Base-by-base conservation (phyloP, 306 rosid species). In the Calophaca sinica region DNA sequence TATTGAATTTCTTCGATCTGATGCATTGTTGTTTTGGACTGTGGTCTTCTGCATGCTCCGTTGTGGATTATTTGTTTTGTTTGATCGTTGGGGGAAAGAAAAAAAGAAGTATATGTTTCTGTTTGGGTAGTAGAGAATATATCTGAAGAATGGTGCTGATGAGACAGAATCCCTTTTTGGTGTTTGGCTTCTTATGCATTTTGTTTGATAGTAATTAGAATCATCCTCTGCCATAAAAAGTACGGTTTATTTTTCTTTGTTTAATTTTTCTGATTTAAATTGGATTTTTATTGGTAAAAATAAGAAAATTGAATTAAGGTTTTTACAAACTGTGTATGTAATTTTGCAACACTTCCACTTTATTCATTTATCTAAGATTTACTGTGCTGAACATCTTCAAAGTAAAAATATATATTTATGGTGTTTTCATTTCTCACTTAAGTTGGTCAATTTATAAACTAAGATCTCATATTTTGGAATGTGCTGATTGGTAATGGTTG, bases 1-100 rank as follows among this genome's bases (percentile, higher is more conserved):
- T 15, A 62, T 32, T 78, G n/a, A 20, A 20, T 63, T 80, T 73
- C 50, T 61, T 50, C 32, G 80, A 75, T 84, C 82, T 68, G 75
- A 64, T 62, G 12, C 26, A 13, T 79, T 63, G 31, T 60, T 58
- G 1, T 80, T 83, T 64, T 10, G 1, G 1, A 7, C 65, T 36
- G 33, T 59, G 39, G 36, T 46, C 48, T 73, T 3, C 15, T 51
- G 10, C 33, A n/a, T 26, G 26, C 58, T 66, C 54, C 61, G 53
- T 33, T 68, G 65, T 46, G 50, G 48, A 33, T 14, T 33, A 13
- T 35, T 72, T 65, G 52, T 35, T 42, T 9, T 31, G 45, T 64
- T 68, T 31, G 60, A 70, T 68, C 9, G 7, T 62, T 31, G 57
- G 14, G 28, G 62, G 73, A 35, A 67, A 38, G 13, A 11, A 3